A percentile compares a stretch with the other conserved stretches of the same genome.
Conservation (phyloP, 2,329 filamentous ascomycete genomes). For the Verticillium zaregamsianum region DNA sequence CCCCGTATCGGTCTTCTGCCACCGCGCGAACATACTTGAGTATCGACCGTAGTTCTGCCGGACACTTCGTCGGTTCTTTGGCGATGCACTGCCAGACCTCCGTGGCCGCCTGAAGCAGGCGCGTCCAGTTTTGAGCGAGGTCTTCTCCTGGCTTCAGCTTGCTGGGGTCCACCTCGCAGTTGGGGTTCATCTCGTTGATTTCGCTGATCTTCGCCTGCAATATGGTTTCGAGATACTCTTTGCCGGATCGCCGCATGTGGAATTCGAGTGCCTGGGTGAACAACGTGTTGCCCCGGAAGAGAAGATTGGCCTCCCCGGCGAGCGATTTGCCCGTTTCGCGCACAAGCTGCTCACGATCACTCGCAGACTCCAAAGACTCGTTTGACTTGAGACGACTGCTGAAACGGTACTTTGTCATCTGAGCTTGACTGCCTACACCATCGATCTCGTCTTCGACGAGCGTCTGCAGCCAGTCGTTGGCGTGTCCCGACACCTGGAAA, state of each 20-base stretch:
- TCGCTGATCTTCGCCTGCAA: slow-evolving; percentile 81
- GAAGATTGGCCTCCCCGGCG: slow-evolving; percentile 83
- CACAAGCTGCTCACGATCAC: slow-evolving; percentile 67
- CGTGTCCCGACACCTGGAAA: slow-evolving; percentile 84
- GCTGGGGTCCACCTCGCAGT: slow-evolving; percentile 94
- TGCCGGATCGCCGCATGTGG: slow-evolving; percentile 91
- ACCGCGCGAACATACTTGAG: slow-evolving; percentile 90
- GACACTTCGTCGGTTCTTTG: slow-evolving; percentile 68
- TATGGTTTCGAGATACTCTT: slow-evolving; percentile 86
- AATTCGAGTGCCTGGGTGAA: slow-evolving; percentile 91
- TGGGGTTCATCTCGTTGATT: slow-evolving; percentile 84
- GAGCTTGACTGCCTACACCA: slow-evolving; percentile 77
- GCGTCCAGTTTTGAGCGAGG: slow-evolving; percentile 77
- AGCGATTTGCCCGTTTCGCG: slow-evolving; percentile 75
- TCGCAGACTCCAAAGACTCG: slow-evolving; percentile 56
- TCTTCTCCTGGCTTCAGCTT: slow-evolving; percentile 65
- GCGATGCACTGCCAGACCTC: slow-evolving; percentile 84
- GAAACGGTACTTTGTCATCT: slow-evolving; percentile 69
- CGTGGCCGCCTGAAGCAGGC: slow-evolving; percentile 70
- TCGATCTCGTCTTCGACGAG: slow-evolving; percentile 97
- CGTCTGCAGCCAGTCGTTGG: slow-evolving; percentile 85
- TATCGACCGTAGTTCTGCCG: slow-evolving; percentile 76
- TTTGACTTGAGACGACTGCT: slow-evolving; percentile 67
- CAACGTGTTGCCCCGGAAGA: slow-evolving; percentile 92
- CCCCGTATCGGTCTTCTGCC: slow-evolving; percentile 90